Conservation (phyloP, 257 asterid species). For the Eucommia ulmoides region DNA sequence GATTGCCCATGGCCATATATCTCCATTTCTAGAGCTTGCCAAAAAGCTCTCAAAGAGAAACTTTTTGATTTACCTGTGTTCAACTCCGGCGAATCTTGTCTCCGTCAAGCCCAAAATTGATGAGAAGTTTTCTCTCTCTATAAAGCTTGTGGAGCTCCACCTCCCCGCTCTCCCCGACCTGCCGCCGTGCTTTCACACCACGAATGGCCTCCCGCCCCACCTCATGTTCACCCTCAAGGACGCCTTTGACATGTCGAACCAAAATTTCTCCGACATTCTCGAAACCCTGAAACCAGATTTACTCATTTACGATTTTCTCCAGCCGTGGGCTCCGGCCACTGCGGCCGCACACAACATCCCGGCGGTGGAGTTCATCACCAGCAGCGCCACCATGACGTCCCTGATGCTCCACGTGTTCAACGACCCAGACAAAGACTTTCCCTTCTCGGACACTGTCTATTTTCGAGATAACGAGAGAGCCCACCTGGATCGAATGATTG, state of each 20-base stretch:
- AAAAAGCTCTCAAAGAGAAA: constrained; percentile 25
- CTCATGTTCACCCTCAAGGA: constrained; percentile 26
- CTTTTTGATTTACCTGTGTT: constrained; percentile 18
- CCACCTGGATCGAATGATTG: not conserved
- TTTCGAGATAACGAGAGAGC: constrained; percentile 1
- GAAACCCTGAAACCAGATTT: constrained; percentile 23
- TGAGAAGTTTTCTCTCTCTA: constrained; percentile 3
- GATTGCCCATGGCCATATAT: constrained; percentile 47
- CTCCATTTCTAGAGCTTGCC: constrained; percentile 43
- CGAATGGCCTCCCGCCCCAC: constrained; percentile 45
- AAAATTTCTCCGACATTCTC: constrained; percentile 14
- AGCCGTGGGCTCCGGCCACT: constrained; percentile 23
- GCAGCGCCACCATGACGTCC: constrained; percentile 21
- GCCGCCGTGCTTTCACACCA: constrained; percentile 38
- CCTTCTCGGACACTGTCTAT: constrained; percentile 24
- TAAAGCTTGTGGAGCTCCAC: constrained; percentile 28
- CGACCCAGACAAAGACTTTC: constrained; percentile 13
- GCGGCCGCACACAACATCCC: constrained; percentile 18
- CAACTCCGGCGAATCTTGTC: constrained; percentile 30
- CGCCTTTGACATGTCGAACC: constrained; percentile 23
- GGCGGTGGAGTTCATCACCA: constrained; percentile 14
- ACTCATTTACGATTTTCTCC: constrained; percentile 23
- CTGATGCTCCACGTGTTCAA: constrained; percentile 9
- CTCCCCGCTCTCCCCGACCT: constrained; percentile 24
- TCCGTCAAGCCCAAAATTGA: constrained; percentile 25